phyloP scores from a whole-genome alignment of 2,329 filamentous ascomycete species.

The Penicillium sp. region DNA sequence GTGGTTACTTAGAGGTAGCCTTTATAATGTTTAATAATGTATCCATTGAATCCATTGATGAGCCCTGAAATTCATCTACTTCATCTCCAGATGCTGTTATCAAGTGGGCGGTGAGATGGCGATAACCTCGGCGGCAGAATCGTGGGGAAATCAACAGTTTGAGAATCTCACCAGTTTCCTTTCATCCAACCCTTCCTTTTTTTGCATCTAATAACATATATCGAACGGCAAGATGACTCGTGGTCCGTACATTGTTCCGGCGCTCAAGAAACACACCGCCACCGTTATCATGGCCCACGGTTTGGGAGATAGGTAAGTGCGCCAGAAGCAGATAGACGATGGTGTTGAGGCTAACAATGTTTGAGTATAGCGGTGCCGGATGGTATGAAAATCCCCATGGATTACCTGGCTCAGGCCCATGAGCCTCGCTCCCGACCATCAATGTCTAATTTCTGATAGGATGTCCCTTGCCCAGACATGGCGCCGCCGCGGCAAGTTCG shows the following conservation, averaged over 20 bases:
- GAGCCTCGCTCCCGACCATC: background rate
- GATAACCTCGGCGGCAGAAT: conserved; percentile 26
- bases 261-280: conserved; percentile 79
- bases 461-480: conserved; percentile 81
- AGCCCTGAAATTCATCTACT: background rate
- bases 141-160: conserved; percentile 12
- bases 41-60: background rate
- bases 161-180: background rate
- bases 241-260: conserved; percentile 69
- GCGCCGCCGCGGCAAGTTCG: conserved; percentile 73
- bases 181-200: background rate
- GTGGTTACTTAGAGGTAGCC: background rate
- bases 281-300: conserved; percentile 95
- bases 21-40: conserved; percentile 6
- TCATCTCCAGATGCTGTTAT: background rate
- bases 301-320: conserved; percentile 72
- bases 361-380: conserved; percentile 43
- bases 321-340: background rate
- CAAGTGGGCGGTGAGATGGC: conserved; percentile 19
- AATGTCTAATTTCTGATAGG: conserved; percentile 36
- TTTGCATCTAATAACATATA: background rate
- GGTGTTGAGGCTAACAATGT: conserved; percentile 1
- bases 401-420: background rate
- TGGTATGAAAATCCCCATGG: conserved; percentile 33
- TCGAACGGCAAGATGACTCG: conserved; percentile 40